Evolutionary conservation across 2,329 filamentous ascomycete species (phyloP).

Genomic region (Fusarium sarcochroum): DNA sequence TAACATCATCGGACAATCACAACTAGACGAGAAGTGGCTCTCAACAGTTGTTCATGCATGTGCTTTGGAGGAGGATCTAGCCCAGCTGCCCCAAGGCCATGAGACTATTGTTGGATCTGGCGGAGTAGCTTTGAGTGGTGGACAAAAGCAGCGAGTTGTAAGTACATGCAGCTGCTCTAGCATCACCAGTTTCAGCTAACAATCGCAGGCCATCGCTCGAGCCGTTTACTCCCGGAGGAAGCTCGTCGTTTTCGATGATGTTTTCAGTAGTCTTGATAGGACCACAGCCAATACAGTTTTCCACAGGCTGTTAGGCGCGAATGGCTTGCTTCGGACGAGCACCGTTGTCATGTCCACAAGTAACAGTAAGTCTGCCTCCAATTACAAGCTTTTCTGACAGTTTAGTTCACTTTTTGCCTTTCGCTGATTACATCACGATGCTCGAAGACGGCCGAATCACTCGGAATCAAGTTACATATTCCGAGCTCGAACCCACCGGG

Average conservation of each 20-base stretch:
- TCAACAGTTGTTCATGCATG: slow-evolving; percentile 52
- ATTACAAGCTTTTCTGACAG: not conserved
- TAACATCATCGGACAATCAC: slow-evolving; percentile 55
- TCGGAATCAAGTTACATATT: slow-evolving; percentile 45
- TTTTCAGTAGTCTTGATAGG: slow-evolving; percentile 61
- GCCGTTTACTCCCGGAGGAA: slow-evolving; percentile 59
- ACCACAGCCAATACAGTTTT: slow-evolving; percentile 61
- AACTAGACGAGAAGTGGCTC: slow-evolving; percentile 50
- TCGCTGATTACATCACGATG: slow-evolving; percentile 47
- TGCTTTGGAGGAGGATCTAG: slow-evolving; percentile 54
- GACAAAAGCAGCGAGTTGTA: slow-evolving; percentile 60
- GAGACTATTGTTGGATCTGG: slow-evolving; percentile 57
- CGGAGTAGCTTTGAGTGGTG: slow-evolving; percentile 60
- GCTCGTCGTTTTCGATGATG: slow-evolving; percentile 62
- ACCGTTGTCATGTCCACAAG: slow-evolving; percentile 50
- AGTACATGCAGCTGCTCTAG: slow-evolving; percentile 32
- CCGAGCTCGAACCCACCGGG: slow-evolving; percentile 27
- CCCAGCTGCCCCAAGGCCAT: slow-evolving; percentile 51
- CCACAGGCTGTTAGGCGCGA: slow-evolving; percentile 55
- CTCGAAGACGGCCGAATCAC: slow-evolving; percentile 40
- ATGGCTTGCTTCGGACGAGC: slow-evolving; percentile 58
- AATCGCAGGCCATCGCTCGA: slow-evolving; percentile 58
- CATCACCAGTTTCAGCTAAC: not conserved
- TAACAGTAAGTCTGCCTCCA: slow-evolving; percentile 1
- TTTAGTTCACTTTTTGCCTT: slow-evolving; percentile 45